Evolutionary conservation across 2,329 filamentous ascomycete species (phyloP), one percentile per base, ranked within the genome.

Genomic region (Beauveria rudraprayagi): DNA sequence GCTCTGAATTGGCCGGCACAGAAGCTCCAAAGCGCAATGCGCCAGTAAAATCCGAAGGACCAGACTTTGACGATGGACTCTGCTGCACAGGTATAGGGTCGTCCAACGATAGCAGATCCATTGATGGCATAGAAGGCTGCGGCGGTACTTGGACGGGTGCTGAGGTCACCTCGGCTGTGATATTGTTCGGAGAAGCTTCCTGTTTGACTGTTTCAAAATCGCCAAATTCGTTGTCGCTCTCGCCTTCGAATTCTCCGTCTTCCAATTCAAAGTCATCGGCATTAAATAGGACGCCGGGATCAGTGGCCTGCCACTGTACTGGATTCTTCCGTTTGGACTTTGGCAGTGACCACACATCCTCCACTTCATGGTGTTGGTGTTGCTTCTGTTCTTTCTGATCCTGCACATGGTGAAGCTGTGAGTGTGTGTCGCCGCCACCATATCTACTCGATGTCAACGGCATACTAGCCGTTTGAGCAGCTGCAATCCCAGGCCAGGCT

Each of bases 281-380:
- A 71, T 90, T 87, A 69, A 90, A 90, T 3, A 90, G 74, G 3
- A 90, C 80, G 65, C 84, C 81, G 2, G 81, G 72, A 48, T 83
- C 73, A 1, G 69, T 63, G 14, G 70, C 61, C 11, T 56, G 37
- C 6, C 43, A 11, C 28, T 40, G 24, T 7, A 54, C 41, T 9
- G 62, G 54, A 8, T 67, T 41, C 57, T 65, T 71, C 26, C 66
- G 63, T 52, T 63, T 71, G 7, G 67, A 61, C 26, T 66, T 69
- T 34, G 67, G 61, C 7, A 19, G 16, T 11, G 55, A 26, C 41
- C 22, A 43, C 14, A 8, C 28, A 28, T 19, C 16, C 17, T 50
- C 55, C 5, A n/a, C 19, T n/a, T 47, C 41, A n/a, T 24, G 14
- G 14, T 30, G 19, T n/a, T 41, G n/a, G 2, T 46, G 9, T 41